Conservation (phyloP, 2,329 filamentous ascomycete genomes). For the Chaetomiaceae sp. region DNA sequence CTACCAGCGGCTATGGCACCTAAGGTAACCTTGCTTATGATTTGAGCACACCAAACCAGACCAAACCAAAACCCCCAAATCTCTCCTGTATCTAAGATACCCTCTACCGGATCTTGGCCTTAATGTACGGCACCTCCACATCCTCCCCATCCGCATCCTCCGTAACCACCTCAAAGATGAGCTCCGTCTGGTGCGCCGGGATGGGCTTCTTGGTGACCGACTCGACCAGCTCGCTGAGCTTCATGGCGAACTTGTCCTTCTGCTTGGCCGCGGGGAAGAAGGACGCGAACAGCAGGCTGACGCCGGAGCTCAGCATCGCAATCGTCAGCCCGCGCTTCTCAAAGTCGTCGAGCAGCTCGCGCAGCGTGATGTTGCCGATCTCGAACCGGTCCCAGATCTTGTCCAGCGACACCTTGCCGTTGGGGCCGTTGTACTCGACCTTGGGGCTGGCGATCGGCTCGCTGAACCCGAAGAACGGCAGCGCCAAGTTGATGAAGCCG, state of each 20-base stretch:
- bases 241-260: constrained; percentile 76
- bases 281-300: constrained; percentile 87
- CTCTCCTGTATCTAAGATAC: neutral
- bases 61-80: too few relatives aligned
- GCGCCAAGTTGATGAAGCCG: constrained; percentile 90
- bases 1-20: too few relatives aligned
- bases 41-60: too few relatives aligned
- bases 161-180: constrained; percentile 93
- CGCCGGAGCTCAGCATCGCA: constrained; percentile 94
- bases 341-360: constrained; percentile 79
- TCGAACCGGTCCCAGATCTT: constrained; percentile 99
- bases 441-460: constrained; percentile 94
- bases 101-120: constrained; percentile 62
- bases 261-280: constrained; percentile 79
- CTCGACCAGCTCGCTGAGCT: constrained; percentile 83
- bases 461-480: constrained; percentile 98
- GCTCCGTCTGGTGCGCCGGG: constrained; percentile 84
- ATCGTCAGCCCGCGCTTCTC: constrained; percentile 74
- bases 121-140: constrained; percentile 95
- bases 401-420: constrained; percentile 79
- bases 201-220: constrained; percentile 88
- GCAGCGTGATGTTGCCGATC: constrained; percentile 76
- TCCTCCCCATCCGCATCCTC: constrained; percentile 88
- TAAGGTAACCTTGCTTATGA: too few relatives aligned
- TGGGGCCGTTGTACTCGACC: constrained; percentile 76